Base-by-base conservation (phyloP, 805 yeast genomes). In the Candida ficus region DNA sequence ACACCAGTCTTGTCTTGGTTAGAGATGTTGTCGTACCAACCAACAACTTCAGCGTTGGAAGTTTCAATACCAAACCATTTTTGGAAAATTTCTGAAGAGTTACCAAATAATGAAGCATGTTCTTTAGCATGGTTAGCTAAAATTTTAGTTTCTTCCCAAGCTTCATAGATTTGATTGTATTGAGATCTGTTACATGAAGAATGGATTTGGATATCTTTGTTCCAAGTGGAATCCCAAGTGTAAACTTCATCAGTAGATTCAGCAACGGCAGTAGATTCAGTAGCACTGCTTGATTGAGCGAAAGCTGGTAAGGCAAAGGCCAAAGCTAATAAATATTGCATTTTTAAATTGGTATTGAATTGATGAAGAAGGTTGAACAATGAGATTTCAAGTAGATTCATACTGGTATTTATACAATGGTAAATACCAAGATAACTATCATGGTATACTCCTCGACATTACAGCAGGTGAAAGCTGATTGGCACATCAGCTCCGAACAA, bases 1-100 rank as follows among this genome's bases (percentile, higher is more conserved):
- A 58, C 51, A 29, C 60, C 61, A 17, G 54, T 53, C 41, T 66
- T 66, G 20, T 62, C 56, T 26, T 61, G 60, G 33, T 57, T 54
- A n/a, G 60, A 54, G 27, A 65, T 35, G 30, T 51, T 52, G n/a
- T 62, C 66, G 33, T 52, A 56, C 42, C 57, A 49, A 23, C 72
- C 71, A 34, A 64, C 42, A 13, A 67, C 70, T 29, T 60, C 61
- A 25, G 58, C 62, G 26, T 58, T 47, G 25, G 60, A 56, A n/a
- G 61, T 49, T 17, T 66, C 61, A 39, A 62, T 49, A 34, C 70
- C 71, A 43, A 67, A 67, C 58, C 67, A 67, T 43, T 58, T 63
- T 16, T 39, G 40, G 44, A 51, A 67, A 31, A 59, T 45, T 25
- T 50, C 55, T 19, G 67, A 67, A 27, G 52, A 52, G 28, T 49